A percentile compares a stretch with the other conserved stretches of the same genome.
These are phyloP conservation scores for Aspergillus chevalieri DNA, from an alignment of 2,329 filamentous ascomycete genomes.

Conservation along the genomic window DNA sequence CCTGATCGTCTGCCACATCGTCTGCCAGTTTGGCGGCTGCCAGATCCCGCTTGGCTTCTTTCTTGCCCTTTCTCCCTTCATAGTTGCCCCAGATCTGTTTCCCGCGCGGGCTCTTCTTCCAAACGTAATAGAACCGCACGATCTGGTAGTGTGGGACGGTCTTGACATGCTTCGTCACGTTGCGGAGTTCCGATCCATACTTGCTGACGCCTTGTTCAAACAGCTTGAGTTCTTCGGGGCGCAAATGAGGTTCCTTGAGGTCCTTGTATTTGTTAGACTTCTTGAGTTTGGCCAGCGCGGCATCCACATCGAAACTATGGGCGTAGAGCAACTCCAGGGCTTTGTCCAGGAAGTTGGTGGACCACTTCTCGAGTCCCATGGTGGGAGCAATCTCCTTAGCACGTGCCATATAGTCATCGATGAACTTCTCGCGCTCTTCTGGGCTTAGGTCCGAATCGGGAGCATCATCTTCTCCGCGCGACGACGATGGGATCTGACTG, in stretches of 20 bases:
- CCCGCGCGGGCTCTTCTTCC: conserved; percentile 89
- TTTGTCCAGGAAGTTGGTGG: conserved; percentile 82
- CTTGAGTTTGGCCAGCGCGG: conserved; percentile 64
- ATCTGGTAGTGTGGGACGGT: conserved; percentile 72
- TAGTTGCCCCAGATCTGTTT: conserved; percentile 86
- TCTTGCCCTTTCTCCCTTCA: conserved; percentile 81
- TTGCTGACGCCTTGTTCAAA: conserved; percentile 90
- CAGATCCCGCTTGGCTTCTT: conserved; percentile 63
- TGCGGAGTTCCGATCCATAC: conserved; percentile 82
- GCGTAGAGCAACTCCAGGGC: conserved; percentile 68
- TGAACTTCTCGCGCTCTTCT: conserved; percentile 48
- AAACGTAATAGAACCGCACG: conserved; percentile 91
- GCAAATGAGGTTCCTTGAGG: conserved; percentile 80
- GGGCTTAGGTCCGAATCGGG: conserved; percentile 29
- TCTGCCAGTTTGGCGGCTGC: conserved; percentile 72
- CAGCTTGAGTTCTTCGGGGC: conserved; percentile 70
- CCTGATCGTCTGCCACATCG: conserved; percentile 83
- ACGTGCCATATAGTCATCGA: conserved; percentile 70
- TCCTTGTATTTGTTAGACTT: conserved; percentile 61
- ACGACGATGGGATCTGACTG: conserved; percentile 41
- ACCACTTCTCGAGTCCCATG: conserved; percentile 66
- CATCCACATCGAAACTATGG: conserved; percentile 63
- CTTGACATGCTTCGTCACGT: conserved; percentile 74
- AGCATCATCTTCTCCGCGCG: conserved; percentile 39
- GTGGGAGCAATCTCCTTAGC: conserved; percentile 59